Percentiles rank a stretch among this genome's conserved stretches.
Evolutionary conservation across 2,329 filamentous ascomycete genomes (phyloP).

Genomic region (Daldinia eschscholtzii): DNA sequence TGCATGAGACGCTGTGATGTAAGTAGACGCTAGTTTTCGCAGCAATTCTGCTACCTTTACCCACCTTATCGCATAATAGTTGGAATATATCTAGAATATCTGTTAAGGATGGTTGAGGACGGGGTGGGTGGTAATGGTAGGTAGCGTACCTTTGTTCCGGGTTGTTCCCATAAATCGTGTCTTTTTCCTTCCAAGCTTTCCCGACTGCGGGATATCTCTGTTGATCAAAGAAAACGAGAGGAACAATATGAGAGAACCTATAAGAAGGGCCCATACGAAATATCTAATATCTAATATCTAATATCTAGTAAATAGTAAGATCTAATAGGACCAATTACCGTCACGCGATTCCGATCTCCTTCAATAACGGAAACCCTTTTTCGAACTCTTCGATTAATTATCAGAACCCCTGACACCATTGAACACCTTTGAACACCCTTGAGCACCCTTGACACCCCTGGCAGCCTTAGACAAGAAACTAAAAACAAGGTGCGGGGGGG

Average conservation of each 20-base stretch:
- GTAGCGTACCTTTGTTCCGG: slow-evolving; percentile 21
- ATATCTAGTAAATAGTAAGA: background rate
- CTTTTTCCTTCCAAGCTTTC: slow-evolving; percentile 21
- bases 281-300: background rate
- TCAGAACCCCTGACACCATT: no score
- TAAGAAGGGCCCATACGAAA: background rate
- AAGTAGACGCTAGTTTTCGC: slow-evolving; percentile 23
- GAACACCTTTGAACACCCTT: background rate
- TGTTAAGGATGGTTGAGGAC: background rate
- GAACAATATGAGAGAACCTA: background rate
- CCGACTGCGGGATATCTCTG: slow-evolving; percentile 29
- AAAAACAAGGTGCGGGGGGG: slow-evolving; percentile 39
- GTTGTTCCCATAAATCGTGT: slow-evolving; percentile 37
- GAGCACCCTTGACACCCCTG: slow-evolving; percentile 14
- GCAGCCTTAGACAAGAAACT: slow-evolving; percentile 10
- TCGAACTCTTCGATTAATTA: background rate
- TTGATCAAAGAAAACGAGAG: background rate
- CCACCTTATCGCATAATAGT: background rate
- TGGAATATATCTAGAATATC: no score
- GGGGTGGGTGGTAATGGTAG: slow-evolving; percentile 17
- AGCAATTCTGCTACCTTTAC: slow-evolving; percentile 29
- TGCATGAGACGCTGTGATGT: slow-evolving; percentile 32
- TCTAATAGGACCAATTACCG: slow-evolving; percentile 16
- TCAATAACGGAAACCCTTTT: slow-evolving; percentile 2
- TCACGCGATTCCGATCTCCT: slow-evolving; percentile 31